phyloP scores from a whole-genome alignment of 1,284 basidiomycete species.

The Rhizopogon hawkerae region DNA sequence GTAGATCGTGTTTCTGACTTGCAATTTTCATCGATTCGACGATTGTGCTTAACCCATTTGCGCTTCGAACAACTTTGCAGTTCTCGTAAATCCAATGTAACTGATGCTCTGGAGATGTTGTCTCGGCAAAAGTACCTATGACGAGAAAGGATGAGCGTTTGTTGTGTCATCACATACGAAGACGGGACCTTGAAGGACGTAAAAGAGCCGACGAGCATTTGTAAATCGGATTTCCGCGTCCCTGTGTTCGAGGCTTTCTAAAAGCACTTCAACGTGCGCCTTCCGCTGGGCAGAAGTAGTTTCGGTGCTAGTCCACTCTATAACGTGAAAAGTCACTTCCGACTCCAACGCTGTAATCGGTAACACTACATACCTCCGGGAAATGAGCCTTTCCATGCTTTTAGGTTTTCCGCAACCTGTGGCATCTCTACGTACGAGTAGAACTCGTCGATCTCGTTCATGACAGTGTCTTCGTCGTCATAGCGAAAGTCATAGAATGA shows the following conservation, averaged over 20 bases:
- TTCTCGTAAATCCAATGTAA: conserved; percentile 95
- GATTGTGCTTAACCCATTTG: conserved; percentile 79
- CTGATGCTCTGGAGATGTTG: conserved; percentile 86
- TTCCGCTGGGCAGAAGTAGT: conserved; percentile 52
- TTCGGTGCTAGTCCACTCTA: conserved; percentile 70
- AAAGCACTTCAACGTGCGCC: conserved; percentile 67
- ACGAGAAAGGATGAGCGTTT: conserved; percentile 15
- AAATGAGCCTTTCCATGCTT: conserved; percentile 82
- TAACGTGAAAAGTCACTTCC: conserved; percentile 2
- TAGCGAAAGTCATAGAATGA: conserved; percentile 85
- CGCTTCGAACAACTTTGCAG: conserved; percentile 75
- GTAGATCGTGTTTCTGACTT: conserved; percentile 77
- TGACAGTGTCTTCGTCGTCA: conserved; percentile 90
- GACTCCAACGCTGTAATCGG: not conserved
- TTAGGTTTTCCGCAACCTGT: conserved; percentile 81
- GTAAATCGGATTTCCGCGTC: conserved; percentile 78
- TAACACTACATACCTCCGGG: conserved; percentile 47
- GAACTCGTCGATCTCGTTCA: conserved; percentile 97
- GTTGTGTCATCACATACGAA: conserved; percentile 5
- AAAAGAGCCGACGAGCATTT: conserved; percentile 81
- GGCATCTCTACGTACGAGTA: conserved; percentile 97
- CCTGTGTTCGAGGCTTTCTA: conserved; percentile 81
- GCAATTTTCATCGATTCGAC: conserved; percentile 88
- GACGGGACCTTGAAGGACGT: conserved; percentile 77
- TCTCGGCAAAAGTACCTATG: conserved; percentile 86